phyloP scores from a whole-genome alignment of 176 grass and related monocot species.

The sorghum (Sorghum bicolor) region DNA sequence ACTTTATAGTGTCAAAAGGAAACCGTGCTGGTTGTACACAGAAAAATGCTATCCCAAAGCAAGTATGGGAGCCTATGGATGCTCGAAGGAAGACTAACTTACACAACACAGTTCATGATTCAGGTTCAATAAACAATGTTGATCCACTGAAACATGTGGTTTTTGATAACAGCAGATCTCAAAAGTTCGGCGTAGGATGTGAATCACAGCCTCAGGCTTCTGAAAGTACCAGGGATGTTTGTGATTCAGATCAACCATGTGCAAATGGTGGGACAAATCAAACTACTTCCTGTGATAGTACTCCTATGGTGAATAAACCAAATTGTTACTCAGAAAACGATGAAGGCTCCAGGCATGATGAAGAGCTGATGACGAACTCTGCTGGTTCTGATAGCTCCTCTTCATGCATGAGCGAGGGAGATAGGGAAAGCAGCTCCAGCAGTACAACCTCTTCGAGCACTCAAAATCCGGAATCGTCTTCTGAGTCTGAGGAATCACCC shows the following conservation, averaged over 20 bases:
- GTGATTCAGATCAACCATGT: conserved; percentile 18
- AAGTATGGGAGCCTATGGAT: conserved; percentile 92
- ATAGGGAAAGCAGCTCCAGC: conserved; percentile 62
- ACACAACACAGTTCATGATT: conserved; percentile 24
- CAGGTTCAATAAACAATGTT: conserved; percentile 18
- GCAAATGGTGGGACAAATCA: conserved; percentile 11
- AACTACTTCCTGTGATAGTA: conserved; percentile 29
- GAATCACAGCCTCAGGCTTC: conserved; percentile 32
- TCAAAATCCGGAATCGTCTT: conserved; percentile 70
- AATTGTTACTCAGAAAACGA: conserved; percentile 30
- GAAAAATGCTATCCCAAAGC: conserved; percentile 63
- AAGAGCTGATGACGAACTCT: conserved; percentile 41
- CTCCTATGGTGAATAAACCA: conserved; percentile 19
- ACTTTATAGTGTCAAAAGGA: conserved; percentile 33
- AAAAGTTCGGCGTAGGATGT: conserved; percentile 6
- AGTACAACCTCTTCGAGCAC: conserved; percentile 63
- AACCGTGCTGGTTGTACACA: conserved; percentile 42
- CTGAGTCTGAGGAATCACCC: conserved; percentile 75
- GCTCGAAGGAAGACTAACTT: conserved; percentile 56
- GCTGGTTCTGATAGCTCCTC: conserved; percentile 66
- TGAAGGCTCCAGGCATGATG: conserved; percentile 38
- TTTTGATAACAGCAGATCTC: conserved; percentile 25
- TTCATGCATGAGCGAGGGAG: conserved; percentile 72
- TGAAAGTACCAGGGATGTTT: conserved; percentile 34
- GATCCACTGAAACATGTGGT: conserved; percentile 30